Evolutionary conservation across 345 rosid species (phyloP), one percentile per base, ranked within the genome.

Genomic region (Citrus medica): DNA sequence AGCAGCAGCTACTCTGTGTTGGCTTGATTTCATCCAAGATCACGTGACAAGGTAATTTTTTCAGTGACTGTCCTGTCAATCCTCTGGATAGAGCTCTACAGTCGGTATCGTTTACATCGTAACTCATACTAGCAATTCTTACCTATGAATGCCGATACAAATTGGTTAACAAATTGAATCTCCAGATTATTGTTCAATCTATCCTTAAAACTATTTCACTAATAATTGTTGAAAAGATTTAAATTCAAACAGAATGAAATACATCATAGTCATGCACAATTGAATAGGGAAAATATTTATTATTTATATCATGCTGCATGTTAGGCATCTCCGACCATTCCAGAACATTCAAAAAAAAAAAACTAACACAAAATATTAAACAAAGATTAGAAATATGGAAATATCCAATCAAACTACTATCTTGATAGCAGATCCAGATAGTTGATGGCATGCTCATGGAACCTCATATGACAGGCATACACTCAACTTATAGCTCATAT

Each of bases 41-140:
- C 76, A 88, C 81, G 69, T 88, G 85, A 82, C 89, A 89, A 56
- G 98, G 94, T 79, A 93, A 80, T 79, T 87, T 89, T 77, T 85
- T 87, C 65, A 92, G 82, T 21, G 89, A 83, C 42, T 88, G 89
- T 74, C 89, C 87, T 0, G 97, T 88, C 79, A 93, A 84, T 46
- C 98, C 93, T 83, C 85, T 86, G 0, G 90, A 67, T 62, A 78
- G 83, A 30, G 82, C 68, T 81, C 85, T 88, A 30, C 84, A 87
- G 69, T 81, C 72, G 67, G 56, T 69, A 76, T 84, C 93, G 76
- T 79, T 81, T 35, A 80, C 92, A 48, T 86, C 87, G 48, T 82
- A 82, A 74, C 78, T 86, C 76, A 88, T 76, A 76, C 85, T 82
- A 38, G 85, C 84, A 66, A 86, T 71, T 74, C 81, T 85, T 40